These are phyloP conservation scores for Penicillium sp. DNA, from an alignment of 2,329 filamentous ascomycete genomes.

Conservation along the genomic window DNA sequence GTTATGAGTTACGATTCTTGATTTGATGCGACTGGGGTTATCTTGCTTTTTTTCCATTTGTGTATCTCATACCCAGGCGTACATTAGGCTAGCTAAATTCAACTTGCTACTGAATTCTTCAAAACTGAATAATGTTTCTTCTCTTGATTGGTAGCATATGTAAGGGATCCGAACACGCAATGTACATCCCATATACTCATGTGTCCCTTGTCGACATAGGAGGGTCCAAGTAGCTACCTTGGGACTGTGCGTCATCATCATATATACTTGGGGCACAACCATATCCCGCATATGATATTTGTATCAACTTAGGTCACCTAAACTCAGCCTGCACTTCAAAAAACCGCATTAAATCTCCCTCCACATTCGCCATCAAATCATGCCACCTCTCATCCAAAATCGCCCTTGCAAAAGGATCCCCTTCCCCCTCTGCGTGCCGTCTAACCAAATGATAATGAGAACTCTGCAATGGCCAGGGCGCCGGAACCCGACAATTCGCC, in stretches of 20 bases:
- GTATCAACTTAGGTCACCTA: neutral
- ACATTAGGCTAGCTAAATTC: neutral
- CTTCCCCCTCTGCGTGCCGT: conserved; percentile 23
- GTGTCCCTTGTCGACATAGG: no score
- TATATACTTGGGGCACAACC: neutral
- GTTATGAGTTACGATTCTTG: conserved; percentile 2
- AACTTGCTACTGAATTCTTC: neutral
- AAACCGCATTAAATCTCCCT: conserved; percentile 24
- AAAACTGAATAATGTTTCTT: neutral
- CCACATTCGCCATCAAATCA: conserved; percentile 25
- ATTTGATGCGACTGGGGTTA: neutral
- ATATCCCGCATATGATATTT: neutral
- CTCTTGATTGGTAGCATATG: neutral
- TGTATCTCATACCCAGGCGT: conserved; percentile 1
- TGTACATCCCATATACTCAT: neutral
- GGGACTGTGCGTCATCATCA: neutral
- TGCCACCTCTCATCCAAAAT: conserved; percentile 36
- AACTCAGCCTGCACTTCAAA: neutral
- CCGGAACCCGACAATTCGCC: conserved; percentile 32
- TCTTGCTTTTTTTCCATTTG: neutral
- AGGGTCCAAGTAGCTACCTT: no score
- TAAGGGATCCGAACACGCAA: neutral
- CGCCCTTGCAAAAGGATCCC: conserved; percentile 37
- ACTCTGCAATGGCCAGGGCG: conserved; percentile 35
- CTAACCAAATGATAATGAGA: conserved; percentile 34